Evolutionary conservation across 805 yeast species (phyloP).

Genomic region (Cyberlindnera americana): DNA sequence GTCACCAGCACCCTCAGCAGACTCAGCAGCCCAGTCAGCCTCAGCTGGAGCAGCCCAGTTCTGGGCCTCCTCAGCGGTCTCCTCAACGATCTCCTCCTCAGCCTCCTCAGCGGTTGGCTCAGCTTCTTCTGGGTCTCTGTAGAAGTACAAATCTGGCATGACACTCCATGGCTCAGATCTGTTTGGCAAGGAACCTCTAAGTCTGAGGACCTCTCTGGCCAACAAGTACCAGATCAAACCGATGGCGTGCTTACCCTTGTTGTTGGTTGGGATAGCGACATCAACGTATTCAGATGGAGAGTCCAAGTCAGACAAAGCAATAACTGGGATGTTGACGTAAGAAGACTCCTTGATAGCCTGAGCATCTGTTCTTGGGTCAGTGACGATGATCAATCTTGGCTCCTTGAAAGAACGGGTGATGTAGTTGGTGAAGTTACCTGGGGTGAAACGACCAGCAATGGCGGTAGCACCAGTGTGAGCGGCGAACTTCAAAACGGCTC

Average conservation of each 20-base stretch:
- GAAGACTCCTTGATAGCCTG: constrained; percentile 99
- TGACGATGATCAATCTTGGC: constrained; percentile 98
- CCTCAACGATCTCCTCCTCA: constrained; percentile 50
- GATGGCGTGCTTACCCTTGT: constrained; percentile 99
- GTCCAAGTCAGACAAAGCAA: constrained; percentile 98
- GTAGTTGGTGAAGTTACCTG: constrained; percentile 99
- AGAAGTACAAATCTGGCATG: constrained; percentile 99
- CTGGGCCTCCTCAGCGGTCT: constrained; percentile 51
- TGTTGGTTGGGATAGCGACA: constrained; percentile 99
- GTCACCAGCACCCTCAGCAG: constrained; percentile 64
- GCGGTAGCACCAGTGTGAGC: constrained; percentile 99
- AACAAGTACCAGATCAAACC: constrained; percentile 99
- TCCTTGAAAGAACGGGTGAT: constrained; percentile 99
- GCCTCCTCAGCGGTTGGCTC: constrained; percentile 69
- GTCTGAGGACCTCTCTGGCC: constrained; percentile 98
- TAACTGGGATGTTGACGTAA: constrained; percentile 99
- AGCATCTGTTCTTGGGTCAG: constrained; percentile 99
- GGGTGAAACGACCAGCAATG: constrained; percentile 99
- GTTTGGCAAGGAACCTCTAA: constrained; percentile 96
- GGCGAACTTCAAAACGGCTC: constrained; percentile 99
- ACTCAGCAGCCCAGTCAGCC: constrained; percentile 74
- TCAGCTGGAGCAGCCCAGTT: constrained; percentile 69
- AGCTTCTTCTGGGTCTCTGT: constrained; percentile 99
- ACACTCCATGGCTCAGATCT: constrained; percentile 97
- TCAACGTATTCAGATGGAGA: constrained; percentile 99